Percentiles rank a stretch among this genome's conserved stretches.
phyloP scores from a whole-genome alignment of 129 eudicot genomes.

The Apium graveolens region DNA sequence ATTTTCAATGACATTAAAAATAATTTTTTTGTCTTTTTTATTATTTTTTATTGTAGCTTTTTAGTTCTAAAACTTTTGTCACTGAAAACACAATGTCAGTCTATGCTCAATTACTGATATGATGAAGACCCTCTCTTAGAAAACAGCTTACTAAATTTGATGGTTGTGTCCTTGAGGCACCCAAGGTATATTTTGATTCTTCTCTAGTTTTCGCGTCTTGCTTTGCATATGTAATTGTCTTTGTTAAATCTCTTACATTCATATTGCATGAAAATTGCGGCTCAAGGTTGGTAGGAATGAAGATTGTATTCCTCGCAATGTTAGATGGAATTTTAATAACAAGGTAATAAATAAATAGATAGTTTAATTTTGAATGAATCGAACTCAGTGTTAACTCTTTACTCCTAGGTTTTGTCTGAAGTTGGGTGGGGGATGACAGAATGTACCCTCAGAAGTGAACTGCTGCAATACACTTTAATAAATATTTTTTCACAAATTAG shows the following conservation, averaged over 20 bases:
- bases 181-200: conserved; percentile 51
- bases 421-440: too few relatives aligned
- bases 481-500: too few relatives aligned
- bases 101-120: conserved; percentile 44
- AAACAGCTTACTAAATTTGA: conserved; percentile 65
- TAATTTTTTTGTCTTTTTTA: not conserved
- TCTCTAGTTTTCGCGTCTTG: not conserved
- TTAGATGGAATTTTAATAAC: conserved; percentile 85
- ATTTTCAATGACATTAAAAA: conserved; percentile 7
- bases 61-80: conserved; percentile 5
- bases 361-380: not conserved
- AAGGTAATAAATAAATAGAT: conserved; percentile 37
- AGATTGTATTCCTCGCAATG: conserved; percentile 59
- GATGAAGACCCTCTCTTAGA: conserved; percentile 68
- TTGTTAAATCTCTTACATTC: not conserved
- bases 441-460: too few relatives aligned
- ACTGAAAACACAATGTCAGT: conserved; percentile 38
- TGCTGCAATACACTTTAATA: too few relatives aligned
- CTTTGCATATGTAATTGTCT: not conserved
- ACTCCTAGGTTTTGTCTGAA: too few relatives aligned
- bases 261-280: conserved; percentile 35
- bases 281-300: conserved; percentile 71
- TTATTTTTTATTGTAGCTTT: conserved; percentile 8
- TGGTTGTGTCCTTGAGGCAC: conserved; percentile 87
- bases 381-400: too few relatives aligned